These are phyloP conservation scores for Calonectria hawksworthii DNA, from an alignment of 2,329 filamentous ascomycete species.

Conservation along the genomic window DNA sequence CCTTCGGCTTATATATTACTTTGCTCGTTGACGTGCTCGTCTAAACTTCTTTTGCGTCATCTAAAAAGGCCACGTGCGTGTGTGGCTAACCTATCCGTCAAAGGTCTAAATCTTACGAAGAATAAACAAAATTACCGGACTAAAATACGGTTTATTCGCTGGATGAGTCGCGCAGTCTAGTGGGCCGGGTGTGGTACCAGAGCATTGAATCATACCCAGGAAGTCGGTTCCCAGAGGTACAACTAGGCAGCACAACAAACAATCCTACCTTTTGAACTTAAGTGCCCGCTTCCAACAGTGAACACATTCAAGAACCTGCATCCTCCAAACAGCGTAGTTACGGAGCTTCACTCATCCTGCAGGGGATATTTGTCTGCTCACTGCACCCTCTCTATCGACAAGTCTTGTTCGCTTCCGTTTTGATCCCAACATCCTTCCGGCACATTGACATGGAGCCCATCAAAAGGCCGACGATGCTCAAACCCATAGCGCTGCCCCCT, in stretches of 20 bases:
- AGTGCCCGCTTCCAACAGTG: too few relatives aligned
- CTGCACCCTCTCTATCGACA: too few relatives aligned
- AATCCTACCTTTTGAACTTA: rapidly evolving
- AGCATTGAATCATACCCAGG: not conserved
- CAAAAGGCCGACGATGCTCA: not conserved
- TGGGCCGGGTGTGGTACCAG: not conserved
- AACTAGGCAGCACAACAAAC: not conserved
- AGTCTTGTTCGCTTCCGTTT: too few relatives aligned
- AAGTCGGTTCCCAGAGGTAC: not conserved
- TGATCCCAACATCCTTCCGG: too few relatives aligned
- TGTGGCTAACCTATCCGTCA: not conserved
- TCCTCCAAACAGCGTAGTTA: not conserved
- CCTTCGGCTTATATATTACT: too few relatives aligned
- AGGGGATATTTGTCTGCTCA: too few relatives aligned
- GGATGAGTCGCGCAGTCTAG: too few relatives aligned
- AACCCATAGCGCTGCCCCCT: not conserved
- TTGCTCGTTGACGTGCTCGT: not conserved
- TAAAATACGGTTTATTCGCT: not conserved
- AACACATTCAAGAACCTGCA: not conserved
- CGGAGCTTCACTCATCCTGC: too few relatives aligned
- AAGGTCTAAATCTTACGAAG: not conserved
- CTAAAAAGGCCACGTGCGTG: not conserved
- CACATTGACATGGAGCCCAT: not conserved
- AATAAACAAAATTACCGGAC: not conserved
- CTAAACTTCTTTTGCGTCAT: not conserved